Conservation (phyloP, 2,329 filamentous ascomycete species). For the Microthyrium microscopicum region DNA sequence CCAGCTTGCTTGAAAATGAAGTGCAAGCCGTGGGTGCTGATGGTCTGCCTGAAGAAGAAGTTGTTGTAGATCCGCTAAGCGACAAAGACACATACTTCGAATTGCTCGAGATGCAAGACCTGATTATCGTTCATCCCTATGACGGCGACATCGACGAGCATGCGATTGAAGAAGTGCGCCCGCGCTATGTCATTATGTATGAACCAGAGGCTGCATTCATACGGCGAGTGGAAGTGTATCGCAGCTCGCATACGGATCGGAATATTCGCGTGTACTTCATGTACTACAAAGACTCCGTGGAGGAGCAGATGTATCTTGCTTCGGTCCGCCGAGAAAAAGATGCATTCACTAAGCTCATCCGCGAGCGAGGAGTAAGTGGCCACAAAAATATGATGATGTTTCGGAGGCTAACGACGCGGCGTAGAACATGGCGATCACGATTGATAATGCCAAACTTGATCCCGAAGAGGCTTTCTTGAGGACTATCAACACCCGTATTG, state of each 20-base stretch:
- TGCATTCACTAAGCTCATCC: conserved; percentile 85
- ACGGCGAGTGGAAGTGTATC: conserved; percentile 83
- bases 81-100: conserved; percentile 88
- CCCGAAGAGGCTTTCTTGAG: conserved; percentile 84
- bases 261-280: conserved; percentile 91
- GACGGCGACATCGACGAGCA: conserved; percentile 93
- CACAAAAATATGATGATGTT: too few relatives aligned
- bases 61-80: conserved; percentile 63
- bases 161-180: conserved; percentile 84
- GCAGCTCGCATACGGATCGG: conserved; percentile 78
- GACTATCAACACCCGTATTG: conserved; percentile 92
- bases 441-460: conserved; percentile 55
- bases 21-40: too few relatives aligned
- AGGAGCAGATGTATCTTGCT: conserved; percentile 85
- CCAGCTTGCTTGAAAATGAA: conserved; percentile 64
- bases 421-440: conserved; percentile 60
- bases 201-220: conserved; percentile 93
- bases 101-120: conserved; percentile 77
- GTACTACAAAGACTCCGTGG: conserved; percentile 87
- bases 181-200: conserved; percentile 96
- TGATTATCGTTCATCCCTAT: conserved; percentile 82
- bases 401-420: not conserved
- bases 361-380: conserved; percentile 60
- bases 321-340: conserved; percentile 91
- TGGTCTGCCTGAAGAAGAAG: conserved; percentile 66